Evolutionary conservation across 2,329 filamentous ascomycete genomes (phyloP).

Genomic region (Cordyceps pruinosa): DNA sequence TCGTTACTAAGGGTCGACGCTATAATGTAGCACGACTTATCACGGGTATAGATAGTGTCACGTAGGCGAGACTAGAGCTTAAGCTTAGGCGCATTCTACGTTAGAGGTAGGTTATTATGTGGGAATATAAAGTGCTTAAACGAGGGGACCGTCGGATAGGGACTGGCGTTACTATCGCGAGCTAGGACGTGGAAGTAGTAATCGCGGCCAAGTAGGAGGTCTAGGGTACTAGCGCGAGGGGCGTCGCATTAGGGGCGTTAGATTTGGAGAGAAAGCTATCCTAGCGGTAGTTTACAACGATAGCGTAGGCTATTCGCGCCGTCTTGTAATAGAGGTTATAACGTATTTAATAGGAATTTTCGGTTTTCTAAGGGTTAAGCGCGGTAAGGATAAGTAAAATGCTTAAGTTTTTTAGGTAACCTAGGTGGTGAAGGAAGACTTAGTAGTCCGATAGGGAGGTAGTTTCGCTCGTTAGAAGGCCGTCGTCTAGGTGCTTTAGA

Average conservation of each 20-base stretch:
- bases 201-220: not conserved
- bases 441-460: not conserved
- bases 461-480: not conserved
- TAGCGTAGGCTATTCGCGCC: not conserved
- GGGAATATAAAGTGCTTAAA: not conserved
- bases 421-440: not conserved
- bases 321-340: not conserved
- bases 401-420: not conserved
- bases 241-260: not conserved
- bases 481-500: conserved; percentile 1
- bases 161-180: not conserved
- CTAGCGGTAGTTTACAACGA: not conserved
- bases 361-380: not conserved
- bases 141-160: not conserved
- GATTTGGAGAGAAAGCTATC: conserved; percentile 1
- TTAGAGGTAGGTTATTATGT: conserved; percentile 1
- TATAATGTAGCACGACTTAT: not conserved
- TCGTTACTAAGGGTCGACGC: not conserved
- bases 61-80: not conserved
- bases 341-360: not conserved
- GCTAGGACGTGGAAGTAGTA: not conserved
- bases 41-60: not conserved
- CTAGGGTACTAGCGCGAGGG: not conserved
- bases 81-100: not conserved
- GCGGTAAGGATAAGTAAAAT: not conserved